Evolutionary conservation across 257 asterid species (phyloP), one percentile per base, ranked within the genome.

Genomic region (Echium plantagineum): DNA sequence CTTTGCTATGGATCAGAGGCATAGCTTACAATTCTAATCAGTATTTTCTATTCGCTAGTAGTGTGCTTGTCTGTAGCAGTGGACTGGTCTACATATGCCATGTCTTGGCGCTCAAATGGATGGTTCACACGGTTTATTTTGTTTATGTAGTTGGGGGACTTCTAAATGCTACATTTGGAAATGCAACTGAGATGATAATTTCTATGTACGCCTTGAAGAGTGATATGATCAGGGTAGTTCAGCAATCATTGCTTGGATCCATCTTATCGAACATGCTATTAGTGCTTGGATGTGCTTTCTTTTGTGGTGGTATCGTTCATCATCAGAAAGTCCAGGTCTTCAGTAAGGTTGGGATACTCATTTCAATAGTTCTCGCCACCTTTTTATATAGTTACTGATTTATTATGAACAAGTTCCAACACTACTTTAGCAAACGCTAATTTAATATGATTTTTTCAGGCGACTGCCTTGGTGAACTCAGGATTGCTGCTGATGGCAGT

Each of bases 231-330:
- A 78, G 90, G 78, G 96, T 93, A 47, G 97, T 93, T 75, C 91
- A 93, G 52, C 94, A 86, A 57, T 93, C 99, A 55, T 71, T 93
- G 60, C 79, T 93, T 32, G 99, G 96, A 66, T 93, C 99, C 63
- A 88, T 93, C 66, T 89, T 93, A 74, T 93, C 99, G 15, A 93
- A 93, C 71, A 89, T 93, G 97, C 87, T 93, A 66, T 72, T 93
- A 78, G 97, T 93, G 61, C 97, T 93, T 53, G 99, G 99, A 58
- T 93, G 99, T 21, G 96, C 99, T 74, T 93, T 93, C 77, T 82
- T n/a, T 63, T 76, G 95, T 21, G 99, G 99, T 57, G 97, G 97
- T 61, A 69, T 86, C 6, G 86, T 79, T 73, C 94, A 89, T 76
- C 74, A 32, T 49, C 78, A 80, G 67, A 86, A 77, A 76, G 89